Conservation (phyloP, 2,329 filamentous ascomycete genomes). For the Pseudocercospora vitis region DNA sequence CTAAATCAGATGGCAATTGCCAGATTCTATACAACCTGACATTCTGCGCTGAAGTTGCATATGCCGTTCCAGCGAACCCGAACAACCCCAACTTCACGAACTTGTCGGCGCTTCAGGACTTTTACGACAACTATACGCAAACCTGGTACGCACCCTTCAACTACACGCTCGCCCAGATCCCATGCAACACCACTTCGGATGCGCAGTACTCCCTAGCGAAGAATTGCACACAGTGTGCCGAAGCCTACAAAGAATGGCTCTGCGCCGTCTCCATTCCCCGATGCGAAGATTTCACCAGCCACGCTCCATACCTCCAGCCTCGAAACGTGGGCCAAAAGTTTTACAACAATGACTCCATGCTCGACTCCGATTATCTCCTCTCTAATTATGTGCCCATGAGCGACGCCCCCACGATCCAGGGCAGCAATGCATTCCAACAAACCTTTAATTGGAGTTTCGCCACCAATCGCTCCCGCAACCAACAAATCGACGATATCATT, state of each 20-base stretch:
- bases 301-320: conserved; percentile 57
- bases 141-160: conserved; percentile 73
- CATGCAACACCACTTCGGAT: conserved; percentile 73
- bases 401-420: conserved; percentile 36
- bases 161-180: conserved; percentile 77
- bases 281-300: conserved; percentile 76
- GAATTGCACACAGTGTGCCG: conserved; percentile 71
- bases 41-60: conserved; percentile 86
- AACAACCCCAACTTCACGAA: conserved; percentile 51
- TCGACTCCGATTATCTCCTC: conserved; percentile 28
- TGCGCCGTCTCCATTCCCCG: conserved; percentile 91
- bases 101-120: conserved; percentile 56
- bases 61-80: conserved; percentile 83
- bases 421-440: conserved; percentile 34
- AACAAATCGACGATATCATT: conserved; percentile 61
- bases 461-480: conserved; percentile 37
- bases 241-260: conserved; percentile 90
- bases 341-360: conserved; percentile 32
- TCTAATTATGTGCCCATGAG: conserved; percentile 36
- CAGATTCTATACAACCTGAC: conserved; percentile 81
- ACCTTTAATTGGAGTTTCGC: conserved; percentile 35
- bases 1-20: conserved; percentile 81
- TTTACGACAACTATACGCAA: conserved; percentile 76
- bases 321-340: conserved; percentile 65
- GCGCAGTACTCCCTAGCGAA: conserved; percentile 79